Evolutionary conservation across 768 basidiomycete genomes (phyloP), one percentile per base, ranked within the genome.

Genomic region (Auriscalpium vulgare): DNA sequence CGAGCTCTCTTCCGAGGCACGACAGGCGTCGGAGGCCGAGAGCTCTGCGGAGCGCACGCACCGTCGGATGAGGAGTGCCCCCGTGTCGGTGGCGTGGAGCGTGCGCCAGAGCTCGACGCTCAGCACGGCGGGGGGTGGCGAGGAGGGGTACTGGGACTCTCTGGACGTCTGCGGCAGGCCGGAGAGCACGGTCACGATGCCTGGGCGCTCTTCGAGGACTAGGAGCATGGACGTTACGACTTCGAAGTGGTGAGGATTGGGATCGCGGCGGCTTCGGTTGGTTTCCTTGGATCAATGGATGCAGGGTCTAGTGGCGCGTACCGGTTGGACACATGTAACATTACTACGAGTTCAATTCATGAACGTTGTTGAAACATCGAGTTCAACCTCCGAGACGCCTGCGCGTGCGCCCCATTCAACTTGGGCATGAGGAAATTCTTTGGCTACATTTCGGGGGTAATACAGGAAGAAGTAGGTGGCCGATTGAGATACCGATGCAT

Each of bases 71-170:
- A 59, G 55, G 14, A 61, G 60, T 16, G 60, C 58, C 16, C 60
- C 60, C 8, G 58, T 54, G 16, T 61, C 60, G 13, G 54, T 61
- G 17, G 55, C 53, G 29, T 59, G 60, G 58, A 59, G 60, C 21
- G 52, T 54, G 29, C 53, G 58, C 34, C 54, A 53, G 37, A 60
- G 59, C 11, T 58, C 50, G 5, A 55, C 43, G 17, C 48, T 55
- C 21, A 59, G 46, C n/a, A 48, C 57, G 9, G 50, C 52, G 19
- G n/a, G 47, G 10, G 58, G 52, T 37, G 54, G 37, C 5, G 54
- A 59, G 9, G 60, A 61, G 47, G 60, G 60, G 1, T 61, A 61
- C 43, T 61, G 60, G 60, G 60, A 61, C 8, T 59, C 58, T 7
- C 47, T 61, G 10, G 58, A 61, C 21, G 43, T 59, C 4, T 47